Evolutionary conservation across 2,329 filamentous ascomycete species (phyloP).

Genomic region (Incumbomyces delicatus): DNA sequence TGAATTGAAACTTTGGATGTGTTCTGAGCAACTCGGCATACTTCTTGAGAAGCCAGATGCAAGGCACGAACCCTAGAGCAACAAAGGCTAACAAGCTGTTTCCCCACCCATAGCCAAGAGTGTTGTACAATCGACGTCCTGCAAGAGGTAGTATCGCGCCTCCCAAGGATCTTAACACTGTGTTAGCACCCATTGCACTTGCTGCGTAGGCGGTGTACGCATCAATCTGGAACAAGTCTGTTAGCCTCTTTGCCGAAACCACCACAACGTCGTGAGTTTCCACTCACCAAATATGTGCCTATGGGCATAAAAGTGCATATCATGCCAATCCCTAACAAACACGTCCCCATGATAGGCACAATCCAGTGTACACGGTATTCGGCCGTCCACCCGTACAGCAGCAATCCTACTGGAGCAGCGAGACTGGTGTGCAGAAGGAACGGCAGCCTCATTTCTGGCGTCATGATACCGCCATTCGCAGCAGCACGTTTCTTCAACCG

Average conservation of each 20-base stretch:
- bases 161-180: conserved; percentile 80
- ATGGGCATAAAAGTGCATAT: conserved; percentile 75
- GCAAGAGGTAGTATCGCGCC: conserved; percentile 69
- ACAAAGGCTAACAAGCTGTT: conserved; percentile 63
- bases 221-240: conserved; percentile 41
- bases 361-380: conserved; percentile 33
- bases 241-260: no score
- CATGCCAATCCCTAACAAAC: conserved; percentile 67
- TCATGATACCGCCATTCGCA: conserved; percentile 14
- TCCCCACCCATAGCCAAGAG: conserved; percentile 67
- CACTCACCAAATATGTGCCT: conserved; percentile 55
- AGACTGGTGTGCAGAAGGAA: conserved; percentile 74
- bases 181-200: conserved; percentile 77
- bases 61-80: conserved; percentile 53
- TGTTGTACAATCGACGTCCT: conserved; percentile 69
- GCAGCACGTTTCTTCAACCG: conserved; percentile 53
- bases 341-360: conserved; percentile 61
- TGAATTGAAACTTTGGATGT: conserved; percentile 23
- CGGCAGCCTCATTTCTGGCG: conserved; percentile 66
- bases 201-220: conserved; percentile 77
- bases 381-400: conserved; percentile 61
- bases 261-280: no score
- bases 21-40: conserved; percentile 29
- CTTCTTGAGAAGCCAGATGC: conserved; percentile 27
- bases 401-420: conserved; percentile 58